phyloP scores from a whole-genome alignment of 148 eudicot genomes.

The Linanthus parryae region DNA sequence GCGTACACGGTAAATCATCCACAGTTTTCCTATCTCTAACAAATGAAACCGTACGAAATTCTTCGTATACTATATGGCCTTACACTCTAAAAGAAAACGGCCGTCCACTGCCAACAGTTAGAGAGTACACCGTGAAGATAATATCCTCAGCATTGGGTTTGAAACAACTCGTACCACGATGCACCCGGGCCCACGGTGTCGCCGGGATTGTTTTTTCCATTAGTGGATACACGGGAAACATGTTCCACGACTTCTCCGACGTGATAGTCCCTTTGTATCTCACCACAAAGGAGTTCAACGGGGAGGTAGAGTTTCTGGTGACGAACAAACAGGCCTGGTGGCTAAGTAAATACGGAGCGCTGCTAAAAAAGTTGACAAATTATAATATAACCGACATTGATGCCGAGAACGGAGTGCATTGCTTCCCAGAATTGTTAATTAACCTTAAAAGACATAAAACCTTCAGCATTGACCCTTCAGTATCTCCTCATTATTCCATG shows the following conservation, averaged over 20 bases:
- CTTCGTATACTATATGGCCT: conserved; percentile 32
- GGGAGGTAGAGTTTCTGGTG: conserved; percentile 38
- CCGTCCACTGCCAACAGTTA: conserved; percentile 20
- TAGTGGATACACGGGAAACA: conserved; percentile 40
- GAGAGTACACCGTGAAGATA: conserved; percentile 15
- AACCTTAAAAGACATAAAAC: conserved; percentile 44
- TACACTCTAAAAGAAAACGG: conserved; percentile 41
- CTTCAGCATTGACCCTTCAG: conserved; percentile 21
- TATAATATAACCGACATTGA: conserved; percentile 39
- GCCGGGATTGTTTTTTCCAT: conserved; percentile 45
- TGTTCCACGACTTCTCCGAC: conserved; percentile 52
- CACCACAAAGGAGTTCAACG: conserved; percentile 28
- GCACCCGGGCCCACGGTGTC: conserved; percentile 23
- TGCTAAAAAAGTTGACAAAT: conserved; percentile 37
- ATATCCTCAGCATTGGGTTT: neutral
- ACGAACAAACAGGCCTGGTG: conserved; percentile 22
- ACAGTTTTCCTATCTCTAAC: conserved; percentile 29
- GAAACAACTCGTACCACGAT: conserved; percentile 10
- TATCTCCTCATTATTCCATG: conserved; percentile 24
- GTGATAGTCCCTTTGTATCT: conserved; percentile 39
- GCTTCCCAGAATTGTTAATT: conserved; percentile 40
- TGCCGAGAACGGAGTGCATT: conserved; percentile 25
- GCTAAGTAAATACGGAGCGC: conserved; percentile 21
- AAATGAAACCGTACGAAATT: conserved; percentile 9
- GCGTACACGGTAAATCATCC: conserved; percentile 52